Base-by-base conservation (phyloP, 805 yeast genomes). In the Suhomyces tanzawaensis region DNA sequence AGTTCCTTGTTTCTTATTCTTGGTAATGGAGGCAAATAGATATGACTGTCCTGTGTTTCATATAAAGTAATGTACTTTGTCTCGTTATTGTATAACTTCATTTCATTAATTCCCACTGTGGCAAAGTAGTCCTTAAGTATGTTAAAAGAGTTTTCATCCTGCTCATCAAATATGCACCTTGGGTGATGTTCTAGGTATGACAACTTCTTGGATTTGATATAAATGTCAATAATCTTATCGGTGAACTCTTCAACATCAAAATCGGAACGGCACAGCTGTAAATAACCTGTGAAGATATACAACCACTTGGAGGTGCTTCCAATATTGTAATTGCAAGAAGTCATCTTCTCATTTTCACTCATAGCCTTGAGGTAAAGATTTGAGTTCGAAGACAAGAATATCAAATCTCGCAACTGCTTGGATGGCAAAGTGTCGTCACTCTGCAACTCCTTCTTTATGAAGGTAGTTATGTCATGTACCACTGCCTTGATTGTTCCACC, bases 1-100 rank as follows among this genome's bases (percentile, higher is more conserved):
- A 63, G 42, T 15, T 49, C 49, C 34, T 55, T 55, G 35, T 63
- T 49, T 8, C 51, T 37, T 23, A 67, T 52, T 34, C 40, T 49
- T 7, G 72, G 72, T 28, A 67, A 55, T 4, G 56, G 52, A 2
- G 72, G 72, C 27, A 67, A 48, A 14, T 38, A 34, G 5, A 66
- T 62, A 7, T 39, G 43, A n/a, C 42, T 41, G 34, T 55, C 49
- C n/a, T 41, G 48, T 3, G 59, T 46, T 21, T 57, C 55, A 36
- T 48, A 49, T 37, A 61, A 52, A 3, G 49, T 49, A 19, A 60
- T 52, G 28, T 32, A 47, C 14, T 38, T 45, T 5, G 46, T 45
- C 3, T 24, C 33, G 13, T 36, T 34, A 11, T 40, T 46, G 42
- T 54, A 66, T 19, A 66, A 46, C 28, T 30, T 27, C 14, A 52